Evolutionary conservation across 805 yeast species (phyloP).

Genomic region (Wickerhamiella allomyrinae): DNA sequence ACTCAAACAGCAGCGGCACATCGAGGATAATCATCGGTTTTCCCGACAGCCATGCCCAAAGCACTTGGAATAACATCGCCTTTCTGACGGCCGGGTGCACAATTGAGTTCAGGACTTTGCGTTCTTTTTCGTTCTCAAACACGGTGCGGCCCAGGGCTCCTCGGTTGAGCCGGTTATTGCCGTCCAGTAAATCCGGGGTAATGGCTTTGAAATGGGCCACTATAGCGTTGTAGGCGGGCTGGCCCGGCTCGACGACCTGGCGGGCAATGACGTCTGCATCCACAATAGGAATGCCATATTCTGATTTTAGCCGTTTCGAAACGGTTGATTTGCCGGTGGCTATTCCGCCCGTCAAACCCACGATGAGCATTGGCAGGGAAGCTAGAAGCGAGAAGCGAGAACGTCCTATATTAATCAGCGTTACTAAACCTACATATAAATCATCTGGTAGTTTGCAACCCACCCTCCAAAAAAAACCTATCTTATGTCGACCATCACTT

Average conservation of each 20-base stretch:
- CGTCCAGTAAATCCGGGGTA: slow-evolving; percentile 39
- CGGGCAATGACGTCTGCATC: slow-evolving; percentile 90
- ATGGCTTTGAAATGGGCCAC: slow-evolving; percentile 42
- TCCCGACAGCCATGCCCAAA: slow-evolving; percentile 44
- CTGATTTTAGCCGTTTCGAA: slow-evolving; percentile 39
- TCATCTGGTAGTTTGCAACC: no score
- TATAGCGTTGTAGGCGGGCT: slow-evolving; percentile 51
- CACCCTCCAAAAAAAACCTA: no score
- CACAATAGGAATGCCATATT: slow-evolving; percentile 43
- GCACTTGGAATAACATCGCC: slow-evolving; percentile 45
- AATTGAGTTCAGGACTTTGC: slow-evolving; percentile 50
- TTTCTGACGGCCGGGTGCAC: slow-evolving; percentile 79
- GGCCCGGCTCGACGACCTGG: slow-evolving; percentile 72
- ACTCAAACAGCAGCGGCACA: slow-evolving; percentile 81
- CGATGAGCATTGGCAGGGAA: slow-evolving; percentile 48
- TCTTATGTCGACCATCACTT: slow-evolving; percentile 41
- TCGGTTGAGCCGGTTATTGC: slow-evolving; percentile 39
- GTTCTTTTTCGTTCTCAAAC: slow-evolving; percentile 49
- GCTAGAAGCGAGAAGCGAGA: no score
- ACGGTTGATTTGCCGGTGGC: slow-evolving; percentile 96
- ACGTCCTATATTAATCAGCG: no score
- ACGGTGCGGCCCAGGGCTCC: slow-evolving; percentile 64
- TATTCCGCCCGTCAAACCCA: slow-evolving; percentile 96
- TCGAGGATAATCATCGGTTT: slow-evolving; percentile 58
- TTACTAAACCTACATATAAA: no score